A percentile compares a stretch with the other conserved stretches of the same genome.
Evolutionary conservation across 305 asterid species (phyloP).

Genomic region (Solanum hybrid): DNA sequence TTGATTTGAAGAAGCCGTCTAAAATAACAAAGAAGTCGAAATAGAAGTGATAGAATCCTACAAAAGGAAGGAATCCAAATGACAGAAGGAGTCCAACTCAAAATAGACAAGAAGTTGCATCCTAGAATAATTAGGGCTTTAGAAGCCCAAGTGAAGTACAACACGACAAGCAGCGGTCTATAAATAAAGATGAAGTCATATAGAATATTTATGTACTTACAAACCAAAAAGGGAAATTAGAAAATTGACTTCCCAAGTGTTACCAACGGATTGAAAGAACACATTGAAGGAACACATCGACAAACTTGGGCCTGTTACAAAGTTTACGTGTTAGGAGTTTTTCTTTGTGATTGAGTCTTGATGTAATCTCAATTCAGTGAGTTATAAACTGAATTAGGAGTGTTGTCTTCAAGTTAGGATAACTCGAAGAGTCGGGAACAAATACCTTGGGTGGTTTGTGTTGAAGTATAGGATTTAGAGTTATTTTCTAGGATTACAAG

Average conservation of each 20-base stretch:
- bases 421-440: too few relatives aligned
- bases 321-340: background rate
- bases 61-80: background rate
- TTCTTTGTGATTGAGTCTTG: too few relatives aligned
- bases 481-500: too few relatives aligned
- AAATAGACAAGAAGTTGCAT: background rate
- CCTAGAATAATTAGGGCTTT: background rate
- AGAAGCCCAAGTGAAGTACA: background rate
- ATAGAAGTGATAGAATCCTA: background rate
- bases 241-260: too few relatives aligned
- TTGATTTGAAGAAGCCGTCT: too few relatives aligned
- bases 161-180: background rate
- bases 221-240: background rate
- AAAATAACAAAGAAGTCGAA: too few relatives aligned
- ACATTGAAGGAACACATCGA: background rate
- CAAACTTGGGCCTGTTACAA: background rate
- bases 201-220: background rate
- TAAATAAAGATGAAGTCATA: background rate
- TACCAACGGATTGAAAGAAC: background rate
- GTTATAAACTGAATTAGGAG: too few relatives aligned
- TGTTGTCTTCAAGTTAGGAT: too few relatives aligned
- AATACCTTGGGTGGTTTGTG: too few relatives aligned
- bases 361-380: too few relatives aligned
- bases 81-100: background rate
- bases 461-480: too few relatives aligned